Evolutionary conservation across 2,329 filamentous ascomycete species (phyloP), one percentile per base, ranked within the genome.

Genomic region (Colletotrichum camelliae): DNA sequence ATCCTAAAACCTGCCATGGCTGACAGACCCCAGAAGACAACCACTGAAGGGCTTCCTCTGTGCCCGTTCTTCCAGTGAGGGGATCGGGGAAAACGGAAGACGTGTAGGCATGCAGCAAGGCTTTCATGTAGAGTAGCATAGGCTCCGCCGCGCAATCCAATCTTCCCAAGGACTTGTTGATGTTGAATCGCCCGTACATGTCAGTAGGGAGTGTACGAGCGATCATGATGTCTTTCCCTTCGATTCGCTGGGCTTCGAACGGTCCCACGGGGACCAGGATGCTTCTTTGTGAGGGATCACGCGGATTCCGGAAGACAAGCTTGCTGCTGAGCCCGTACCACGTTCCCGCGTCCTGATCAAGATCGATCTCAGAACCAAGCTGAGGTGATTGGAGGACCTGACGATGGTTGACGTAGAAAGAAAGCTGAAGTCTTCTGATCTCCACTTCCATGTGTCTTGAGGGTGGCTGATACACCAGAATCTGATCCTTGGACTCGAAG

Each of bases 271-370:
- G 89, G 0, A 91, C 84, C 1, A 94, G 83, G 8, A 94, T 83
- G 35, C 87, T 91, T 10, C 88, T 87, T 6, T 86, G 83, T 0
- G 79, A 74, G 0, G 70, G 78, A 57, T 90, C 88, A 0, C 78
- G 73, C 0, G 79, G 68, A n/a, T 89, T 87, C 0, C 87, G 85
- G 16, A 93, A 81, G 1, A 94, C 87, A 4, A 93, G 82, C 80
- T 90, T 93, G 80, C 89, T 92, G 3, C 82, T 73, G 1, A 94
- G 83, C 0, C 93, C 93, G 73, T 94, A 89, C 78, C 90, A 87
- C 0, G 90, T 91, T 0, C 92, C 93, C 0, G 88, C 83, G 67
- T 93, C 89, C 79, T 95, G 93, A 10, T 90, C 77, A 0, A 81
- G 80, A 67, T 93, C 91, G 1, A 95, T 84, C 57, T 90, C 86